A percentile compares a stretch with the other conserved stretches of the same genome.
phyloP scores from a whole-genome alignment of 75 land plant species.

The Adiantum capillusveneris region DNA sequence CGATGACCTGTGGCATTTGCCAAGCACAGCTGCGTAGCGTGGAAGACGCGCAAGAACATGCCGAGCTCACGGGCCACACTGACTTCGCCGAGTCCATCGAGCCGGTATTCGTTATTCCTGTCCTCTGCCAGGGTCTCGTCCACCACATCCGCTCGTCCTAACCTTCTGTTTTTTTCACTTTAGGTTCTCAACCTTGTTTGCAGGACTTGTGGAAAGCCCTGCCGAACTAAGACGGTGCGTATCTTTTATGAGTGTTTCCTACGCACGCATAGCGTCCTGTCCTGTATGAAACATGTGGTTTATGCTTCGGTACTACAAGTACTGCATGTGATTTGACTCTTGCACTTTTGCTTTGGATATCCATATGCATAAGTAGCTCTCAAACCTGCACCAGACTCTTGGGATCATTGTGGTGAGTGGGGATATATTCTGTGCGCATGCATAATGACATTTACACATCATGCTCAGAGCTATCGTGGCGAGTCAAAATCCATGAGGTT shows the following conservation, averaged over 20 bases:
- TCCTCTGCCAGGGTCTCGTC: neutral
- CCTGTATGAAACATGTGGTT: too few relatives aligned
- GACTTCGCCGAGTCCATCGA: conserved; percentile 88
- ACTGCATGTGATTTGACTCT: too few relatives aligned
- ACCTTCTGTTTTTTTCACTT: neutral
- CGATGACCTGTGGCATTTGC: conserved; percentile 86
- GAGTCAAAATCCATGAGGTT: too few relatives aligned
- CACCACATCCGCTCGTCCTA: neutral
- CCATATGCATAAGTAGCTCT: too few relatives aligned
- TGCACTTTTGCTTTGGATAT: too few relatives aligned
- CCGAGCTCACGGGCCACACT: conserved; percentile 80
- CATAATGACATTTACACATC: too few relatives aligned
- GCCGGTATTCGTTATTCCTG: conserved; percentile 28
- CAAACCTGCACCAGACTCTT: too few relatives aligned
- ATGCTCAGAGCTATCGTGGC: too few relatives aligned
- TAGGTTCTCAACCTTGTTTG: conserved; percentile 81
- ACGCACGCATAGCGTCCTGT: neutral
- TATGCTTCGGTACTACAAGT: too few relatives aligned
- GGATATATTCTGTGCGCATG: too few relatives aligned
- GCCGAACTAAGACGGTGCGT: conserved; percentile 82
- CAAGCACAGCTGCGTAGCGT: conserved; percentile 66
- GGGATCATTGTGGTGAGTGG: too few relatives aligned
- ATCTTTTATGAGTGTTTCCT: conserved; percentile 3
- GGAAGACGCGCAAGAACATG: conserved; percentile 92
- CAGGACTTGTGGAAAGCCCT: conserved; percentile 78